Conservation (phyloP, 148 eudicot species). For the Cornus controversa region DNA sequence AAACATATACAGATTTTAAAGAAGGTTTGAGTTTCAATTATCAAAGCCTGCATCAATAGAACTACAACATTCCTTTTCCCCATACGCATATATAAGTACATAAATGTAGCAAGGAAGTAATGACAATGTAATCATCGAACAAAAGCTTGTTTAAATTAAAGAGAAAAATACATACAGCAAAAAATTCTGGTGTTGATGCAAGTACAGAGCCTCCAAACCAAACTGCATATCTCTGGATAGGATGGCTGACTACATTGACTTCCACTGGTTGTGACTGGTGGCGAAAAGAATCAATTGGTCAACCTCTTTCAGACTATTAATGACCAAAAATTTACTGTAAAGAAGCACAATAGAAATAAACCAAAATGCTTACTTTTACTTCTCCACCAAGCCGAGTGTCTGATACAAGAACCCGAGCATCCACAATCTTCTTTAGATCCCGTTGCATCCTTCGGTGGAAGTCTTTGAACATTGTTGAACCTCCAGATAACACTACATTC, state of each 20-base stretch:
- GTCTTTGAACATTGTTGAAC: conserved; percentile 97
- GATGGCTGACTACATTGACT: conserved; percentile 96
- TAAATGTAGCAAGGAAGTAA: neutral
- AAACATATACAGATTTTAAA: neutral
- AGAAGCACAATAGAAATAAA: neutral
- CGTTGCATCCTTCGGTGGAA: conserved; percentile 88
- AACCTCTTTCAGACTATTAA: neutral
- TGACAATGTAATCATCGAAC: neutral
- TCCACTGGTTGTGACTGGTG: conserved; percentile 92
- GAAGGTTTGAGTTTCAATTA: neutral
- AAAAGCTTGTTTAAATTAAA: neutral
- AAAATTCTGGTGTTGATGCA: conserved; percentile 94
- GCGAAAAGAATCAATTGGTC: conserved; percentile 11
- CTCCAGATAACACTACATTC: conserved; percentile 96
- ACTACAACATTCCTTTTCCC: neutral
- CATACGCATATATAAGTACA: neutral
- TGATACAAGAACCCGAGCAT: conserved; percentile 85
- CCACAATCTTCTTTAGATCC: conserved; percentile 94
- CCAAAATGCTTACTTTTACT: conserved; percentile 51
- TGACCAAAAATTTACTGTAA: neutral
- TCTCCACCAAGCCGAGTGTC: conserved; percentile 73
- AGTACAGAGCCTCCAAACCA: conserved; percentile 99
- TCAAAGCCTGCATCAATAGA: neutral
- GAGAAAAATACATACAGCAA: conserved; percentile 48
- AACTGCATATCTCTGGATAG: conserved; percentile 93